A percentile compares a stretch with the other conserved stretches of the same genome.
Evolutionary conservation across 176 grass and related monocot genomes (phyloP).

Genomic region (Paspalum notatum): DNA sequence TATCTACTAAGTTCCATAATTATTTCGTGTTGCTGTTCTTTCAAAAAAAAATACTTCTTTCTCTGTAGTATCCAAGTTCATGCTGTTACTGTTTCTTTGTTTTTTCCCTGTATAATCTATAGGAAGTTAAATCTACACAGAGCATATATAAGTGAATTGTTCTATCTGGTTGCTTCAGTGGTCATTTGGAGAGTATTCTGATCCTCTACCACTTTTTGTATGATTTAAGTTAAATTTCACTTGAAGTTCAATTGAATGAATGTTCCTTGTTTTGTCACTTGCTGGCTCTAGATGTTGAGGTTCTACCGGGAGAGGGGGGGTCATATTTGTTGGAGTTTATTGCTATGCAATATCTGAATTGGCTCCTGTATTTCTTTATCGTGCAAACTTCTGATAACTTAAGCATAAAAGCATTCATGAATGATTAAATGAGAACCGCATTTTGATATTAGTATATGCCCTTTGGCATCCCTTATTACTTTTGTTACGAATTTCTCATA

Average conservation of each 20-base stretch:
- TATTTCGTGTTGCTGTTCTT: not conserved
- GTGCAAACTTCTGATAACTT: not conserved
- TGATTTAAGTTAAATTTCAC: not conserved
- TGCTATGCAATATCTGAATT: not conserved
- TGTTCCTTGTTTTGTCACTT: not conserved
- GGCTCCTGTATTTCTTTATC: not conserved
- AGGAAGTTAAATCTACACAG: not conserved
- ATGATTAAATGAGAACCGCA: not conserved
- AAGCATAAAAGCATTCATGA: not conserved
- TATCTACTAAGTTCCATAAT: not conserved
- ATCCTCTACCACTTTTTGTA: not conserved
- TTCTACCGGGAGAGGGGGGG: not conserved
- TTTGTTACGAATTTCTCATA: not conserved
- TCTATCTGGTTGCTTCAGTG: not conserved
- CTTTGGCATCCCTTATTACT: not conserved
- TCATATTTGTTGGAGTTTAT: not conserved
- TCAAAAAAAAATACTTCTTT: not conserved
- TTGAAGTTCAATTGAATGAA: not conserved
- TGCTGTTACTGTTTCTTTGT: not conserved
- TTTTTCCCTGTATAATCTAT: not conserved
- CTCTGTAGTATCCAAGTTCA: not conserved
- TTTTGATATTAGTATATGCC: slow-evolving; percentile 11
- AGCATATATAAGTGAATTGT: not conserved
- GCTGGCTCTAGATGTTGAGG: not conserved
- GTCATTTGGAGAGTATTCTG: not conserved